These are phyloP conservation scores for Ophiocordyceps polyrhachis-furcata DNA, from an alignment of 2,329 filamentous ascomycete genomes.

Conservation along the genomic window DNA sequence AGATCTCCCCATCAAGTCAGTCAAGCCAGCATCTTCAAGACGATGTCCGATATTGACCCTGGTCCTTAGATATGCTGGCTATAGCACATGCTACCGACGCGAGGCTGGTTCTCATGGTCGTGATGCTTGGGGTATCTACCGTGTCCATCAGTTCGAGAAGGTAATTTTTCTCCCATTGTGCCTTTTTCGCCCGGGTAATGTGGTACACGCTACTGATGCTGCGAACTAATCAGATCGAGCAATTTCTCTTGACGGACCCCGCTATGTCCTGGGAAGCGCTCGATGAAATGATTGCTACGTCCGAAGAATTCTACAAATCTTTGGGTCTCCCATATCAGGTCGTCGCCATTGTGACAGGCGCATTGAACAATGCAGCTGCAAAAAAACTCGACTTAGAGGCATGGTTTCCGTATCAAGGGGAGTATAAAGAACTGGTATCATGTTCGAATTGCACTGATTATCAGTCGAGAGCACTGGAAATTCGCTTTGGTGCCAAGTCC, in stretches of 20 bases:
- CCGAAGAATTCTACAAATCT: slow-evolving; percentile 89
- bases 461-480: slow-evolving; percentile 84
- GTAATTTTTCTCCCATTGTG: slow-evolving; percentile 16
- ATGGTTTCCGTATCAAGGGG: slow-evolving; percentile 88
- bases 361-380: slow-evolving; percentile 55
- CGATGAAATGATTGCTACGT: slow-evolving; percentile 77
- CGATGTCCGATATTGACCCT: not conserved
- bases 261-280: slow-evolving; percentile 89
- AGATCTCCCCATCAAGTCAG: slow-evolving; percentile 71
- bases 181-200: not conserved
- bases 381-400: slow-evolving; percentile 97
- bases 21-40: not conserved
- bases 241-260: slow-evolving; percentile 65
- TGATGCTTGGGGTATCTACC: slow-evolving; percentile 95
- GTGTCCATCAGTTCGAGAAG: slow-evolving; percentile 97
- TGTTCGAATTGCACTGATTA: slow-evolving; percentile 98
- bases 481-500: slow-evolving; percentile 76
- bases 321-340: slow-evolving; percentile 80
- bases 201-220: not conserved
- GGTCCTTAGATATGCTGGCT: slow-evolving; percentile 60
- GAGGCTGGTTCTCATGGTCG: slow-evolving; percentile 75
- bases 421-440: slow-evolving; percentile 96
- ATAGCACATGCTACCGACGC: slow-evolving; percentile 88
- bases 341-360: slow-evolving; percentile 88
- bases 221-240: slow-evolving; percentile 34